Base-by-base conservation (phyloP, 2,329 filamentous ascomycete genomes). In the Botryotinia calthae region DNA sequence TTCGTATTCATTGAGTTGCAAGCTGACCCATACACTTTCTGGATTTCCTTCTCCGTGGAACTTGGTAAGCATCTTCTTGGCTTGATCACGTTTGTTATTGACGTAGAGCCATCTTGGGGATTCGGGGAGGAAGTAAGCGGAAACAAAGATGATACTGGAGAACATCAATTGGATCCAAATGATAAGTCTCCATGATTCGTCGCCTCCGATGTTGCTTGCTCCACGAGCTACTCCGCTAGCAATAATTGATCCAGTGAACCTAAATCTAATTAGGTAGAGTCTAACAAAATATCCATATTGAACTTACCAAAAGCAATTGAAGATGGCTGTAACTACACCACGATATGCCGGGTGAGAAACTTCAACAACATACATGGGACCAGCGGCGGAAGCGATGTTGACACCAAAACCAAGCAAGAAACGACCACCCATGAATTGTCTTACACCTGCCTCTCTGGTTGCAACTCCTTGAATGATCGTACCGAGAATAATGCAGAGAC, bases 101-200 rank as follows among this genome's bases (percentile, higher is more conserved):
- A 85, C 85, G 72, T 89, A 87, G 34, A 90, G 82, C 88, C 88
- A 91, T 72, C 89, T 82, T 2, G 89, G 89, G 4, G 87, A 89
- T 77, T 91, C 89, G 0, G 89, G 89, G 1, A 90, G 82, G 75
- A 89, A 84, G 72, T 84, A 88, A 6, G 85, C 82, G 34, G 83
- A 82, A 20, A 84, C 37, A 14, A 85, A 81, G 61, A 89, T 85
- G 40, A 88, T 76, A 1, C 80, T 80, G 5, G 83, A 80, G 62
- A 84, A 84, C 70, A 85, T 79, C 64, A 84, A 76, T 74, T 86
- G 85, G 7, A 85, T 77, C 82, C 85, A 86, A 44, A 88, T 81
- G 2, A 87, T 86, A 25, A 89, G 83, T 59, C 84, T 82, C 87
- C 88, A 90, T 9, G 83, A 83, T 9, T 80, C 74, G 14, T 79